Evolutionary conservation across 768 basidiomycete species (phyloP), one percentile per base, ranked within the genome.

Genomic region (Lactarius hatsudake): DNA sequence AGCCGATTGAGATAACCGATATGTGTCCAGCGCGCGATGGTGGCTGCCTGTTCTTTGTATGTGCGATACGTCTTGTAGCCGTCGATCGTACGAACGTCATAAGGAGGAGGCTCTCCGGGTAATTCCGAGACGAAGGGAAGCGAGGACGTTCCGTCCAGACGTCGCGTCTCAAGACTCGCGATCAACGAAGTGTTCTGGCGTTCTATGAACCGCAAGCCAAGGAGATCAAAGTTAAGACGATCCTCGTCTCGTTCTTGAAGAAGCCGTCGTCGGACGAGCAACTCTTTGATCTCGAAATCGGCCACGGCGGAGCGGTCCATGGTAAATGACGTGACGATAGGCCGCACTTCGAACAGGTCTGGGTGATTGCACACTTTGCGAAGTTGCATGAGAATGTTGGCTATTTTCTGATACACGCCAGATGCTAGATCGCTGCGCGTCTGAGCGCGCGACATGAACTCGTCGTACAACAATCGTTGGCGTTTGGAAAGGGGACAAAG

Each of bases 331-430:
- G 85, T 92, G 63, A 86, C 87, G 67, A 89, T 87, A 1, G 94
- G 92, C 72, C 94, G 89, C 60, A 92, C 87, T 76, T 96, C 92
- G 74, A 96, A 96, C 12, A 95, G 81, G 76, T 95, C 90, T 0
- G 96, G 96, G 76, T 98, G 94, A 63, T 93, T 95, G 80, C 94
- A 94, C 53, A 96, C 93, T 80, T 98, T 98, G 63, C 97, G 89
- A 4, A 98, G 83, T 75, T 99, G 97, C 97, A 98, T 99, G 67
- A 98, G 84, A 64, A 96, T 88, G 75, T 99, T 99, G 72, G 91
- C 91, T 54, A 93, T 90, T 77, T 91, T 91, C 77, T 91, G 90
- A 73, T 93, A 93, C 3, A 91, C 82, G 4, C 95, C 96, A 2
- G 94, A 93, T 26, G 88, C 81, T 56, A 97, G 81, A 23, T 92